phyloP scores from a whole-genome alignment of 495 filamentous ascomycete species.

The Neurospora terricola region DNA sequence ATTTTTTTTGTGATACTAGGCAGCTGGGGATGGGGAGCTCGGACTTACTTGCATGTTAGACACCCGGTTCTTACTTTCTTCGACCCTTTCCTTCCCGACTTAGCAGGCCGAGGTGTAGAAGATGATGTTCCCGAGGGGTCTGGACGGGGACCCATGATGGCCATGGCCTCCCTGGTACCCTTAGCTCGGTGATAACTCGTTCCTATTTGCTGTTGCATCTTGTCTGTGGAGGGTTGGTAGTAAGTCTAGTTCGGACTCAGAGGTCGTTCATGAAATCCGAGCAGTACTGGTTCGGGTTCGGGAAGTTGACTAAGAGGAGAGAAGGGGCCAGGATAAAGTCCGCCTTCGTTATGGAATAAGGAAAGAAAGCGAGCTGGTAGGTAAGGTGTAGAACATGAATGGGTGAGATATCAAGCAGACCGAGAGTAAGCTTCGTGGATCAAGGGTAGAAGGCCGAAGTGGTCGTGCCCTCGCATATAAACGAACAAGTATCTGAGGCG shows the following conservation, averaged over 20 bases:
- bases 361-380: neutral
- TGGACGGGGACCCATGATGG: neutral
- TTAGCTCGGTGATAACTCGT: neutral
- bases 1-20: neutral
- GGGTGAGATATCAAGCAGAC: neutral
- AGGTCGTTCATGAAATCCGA: neutral
- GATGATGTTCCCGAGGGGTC: conserved; percentile 2
- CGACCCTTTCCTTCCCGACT: conserved; percentile 23
- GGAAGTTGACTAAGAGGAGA: neutral
- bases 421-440: neutral
- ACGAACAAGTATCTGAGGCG: neutral
- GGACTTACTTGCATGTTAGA: conserved; percentile 29
- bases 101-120: conserved; percentile 6
- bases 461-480: neutral
- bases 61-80: conserved; percentile 28
- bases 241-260: neutral
- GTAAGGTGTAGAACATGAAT: neutral
- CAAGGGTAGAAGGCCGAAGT: neutral
- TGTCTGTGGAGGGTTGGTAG: neutral
- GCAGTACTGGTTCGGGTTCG: neutral
- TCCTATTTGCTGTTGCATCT: neutral
- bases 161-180: neutral
- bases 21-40: neutral
- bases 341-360: neutral
- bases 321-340: neutral